Evolutionary conservation across 2,329 filamentous ascomycete species (phyloP).

Genomic region (Exophiala oligosperma): DNA sequence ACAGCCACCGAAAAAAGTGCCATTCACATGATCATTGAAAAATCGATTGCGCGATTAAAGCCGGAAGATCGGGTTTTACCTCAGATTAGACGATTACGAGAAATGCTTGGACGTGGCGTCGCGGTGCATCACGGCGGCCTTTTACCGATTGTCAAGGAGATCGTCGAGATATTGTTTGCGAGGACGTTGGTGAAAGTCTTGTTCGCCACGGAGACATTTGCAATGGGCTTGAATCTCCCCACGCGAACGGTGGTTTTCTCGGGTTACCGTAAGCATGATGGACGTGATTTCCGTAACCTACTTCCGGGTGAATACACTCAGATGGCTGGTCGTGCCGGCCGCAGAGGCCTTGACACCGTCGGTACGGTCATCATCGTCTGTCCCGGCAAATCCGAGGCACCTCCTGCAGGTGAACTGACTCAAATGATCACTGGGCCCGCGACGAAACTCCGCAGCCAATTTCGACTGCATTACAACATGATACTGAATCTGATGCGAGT

Average conservation of each 20-base stretch:
- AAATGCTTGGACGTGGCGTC: slow-evolving; percentile 82
- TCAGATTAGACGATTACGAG: slow-evolving; percentile 84
- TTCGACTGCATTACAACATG: slow-evolving; percentile 98
- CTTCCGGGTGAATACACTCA: slow-evolving; percentile 96
- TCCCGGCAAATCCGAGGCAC: slow-evolving; percentile 79
- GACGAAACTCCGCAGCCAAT: slow-evolving; percentile 92
- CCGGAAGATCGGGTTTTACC: slow-evolving; percentile 87
- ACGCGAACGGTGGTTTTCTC: slow-evolving; percentile 97
- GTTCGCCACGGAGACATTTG: slow-evolving; percentile 97
- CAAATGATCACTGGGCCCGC: slow-evolving; percentile 97
- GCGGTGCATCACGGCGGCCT: slow-evolving; percentile 95
- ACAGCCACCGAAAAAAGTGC: slow-evolving; percentile 92
- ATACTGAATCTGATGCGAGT: slow-evolving; percentile 93
- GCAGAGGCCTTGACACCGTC: slow-evolving; percentile 87
- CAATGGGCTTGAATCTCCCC: slow-evolving; percentile 94
- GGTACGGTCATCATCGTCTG: slow-evolving; percentile 92
- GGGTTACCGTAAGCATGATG: slow-evolving; percentile 94
- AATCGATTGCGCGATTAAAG: slow-evolving; percentile 86
- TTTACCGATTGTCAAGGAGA: slow-evolving; percentile 93
- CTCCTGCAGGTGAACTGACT: slow-evolving; percentile 76
- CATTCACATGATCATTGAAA: slow-evolving; percentile 96
- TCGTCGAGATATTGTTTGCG: slow-evolving; percentile 95
- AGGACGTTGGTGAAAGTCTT: slow-evolving; percentile 94
- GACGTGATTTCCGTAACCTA: slow-evolving; percentile 85
- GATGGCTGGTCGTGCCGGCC: slow-evolving; percentile 93